Base-by-base conservation (phyloP, 139 green algal genomes). In the Dunaliella sp. region DNA sequence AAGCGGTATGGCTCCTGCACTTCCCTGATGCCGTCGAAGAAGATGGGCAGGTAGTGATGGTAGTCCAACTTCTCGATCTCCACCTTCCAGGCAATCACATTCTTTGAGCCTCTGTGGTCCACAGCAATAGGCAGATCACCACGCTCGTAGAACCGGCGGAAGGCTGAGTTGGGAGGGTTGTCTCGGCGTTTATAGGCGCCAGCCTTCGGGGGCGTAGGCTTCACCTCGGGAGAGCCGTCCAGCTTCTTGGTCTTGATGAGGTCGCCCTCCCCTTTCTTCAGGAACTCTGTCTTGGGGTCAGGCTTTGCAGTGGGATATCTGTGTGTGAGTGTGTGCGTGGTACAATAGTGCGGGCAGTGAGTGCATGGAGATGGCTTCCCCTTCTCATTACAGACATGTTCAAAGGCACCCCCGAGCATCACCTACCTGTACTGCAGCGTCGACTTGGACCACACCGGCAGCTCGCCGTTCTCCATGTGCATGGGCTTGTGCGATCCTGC, bases 21-120 rank as follows among this genome's bases (percentile, higher is more conserved):
- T 80, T 98, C 95, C 0, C 93, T 89, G 82, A 98, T 94, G 77
- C 95, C 95, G 83, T 98, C 95, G 73, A 97, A 95, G 90, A 98
- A 98, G 88, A 98, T 95, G 83, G 95, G 95, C 31, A 98, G 92
- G 90, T 98, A 98, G 88, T 96, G 93, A 88, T 97, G 94, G 86
- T 96, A 96, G 88, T 98, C 95, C 21, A 98, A 90, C 89, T 94
- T 94, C 33, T 91, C 84, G 26, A 96, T 89, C 80, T 97, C 93
- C 36, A 94, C 90, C 89, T 97, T 98, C 95, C 95, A 98, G 33
- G 88, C 91, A 77, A 98, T 95, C 16, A 92, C 92, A 84, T 97
- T 98, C 90, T 96, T 96, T 33, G 88, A 89, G 1, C 93, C 92
- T 33, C 89, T 86, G 87, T 97, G 95, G 75, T 97, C 95, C 36